Percentiles rank a stretch among this genome's conserved stretches.
These are phyloP conservation scores for Pythium angustatum DNA, from an alignment of 352 stramenopile species.

Conservation along the genomic window DNA sequence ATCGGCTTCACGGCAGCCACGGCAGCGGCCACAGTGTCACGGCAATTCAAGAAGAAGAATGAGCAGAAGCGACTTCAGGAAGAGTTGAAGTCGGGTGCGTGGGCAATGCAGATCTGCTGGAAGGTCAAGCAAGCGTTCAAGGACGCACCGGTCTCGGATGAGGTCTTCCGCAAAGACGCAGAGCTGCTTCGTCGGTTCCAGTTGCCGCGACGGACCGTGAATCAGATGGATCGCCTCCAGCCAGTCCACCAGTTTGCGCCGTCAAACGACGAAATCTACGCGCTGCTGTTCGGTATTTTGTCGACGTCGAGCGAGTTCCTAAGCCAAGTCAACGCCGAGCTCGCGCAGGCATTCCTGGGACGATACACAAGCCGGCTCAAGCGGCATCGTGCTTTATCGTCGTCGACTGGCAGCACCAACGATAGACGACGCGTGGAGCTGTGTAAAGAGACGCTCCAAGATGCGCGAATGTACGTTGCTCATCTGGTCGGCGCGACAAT, in stretches of 20 bases:
- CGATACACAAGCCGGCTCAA: constrained; percentile 9
- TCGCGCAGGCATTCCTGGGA: constrained; percentile 44
- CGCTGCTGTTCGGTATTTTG: constrained; percentile 59
- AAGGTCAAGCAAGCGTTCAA: constrained; percentile 54
- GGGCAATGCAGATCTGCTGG: constrained; percentile 76
- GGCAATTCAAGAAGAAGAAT: constrained; percentile 50
- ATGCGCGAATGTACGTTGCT: constrained; percentile 70
- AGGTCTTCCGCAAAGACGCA: constrained; percentile 54
- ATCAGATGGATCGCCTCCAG: not conserved
- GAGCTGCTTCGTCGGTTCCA: constrained; percentile 61
- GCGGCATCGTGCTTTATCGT: not conserved
- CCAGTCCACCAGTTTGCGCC: constrained; percentile 12
- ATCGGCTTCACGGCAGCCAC: constrained; percentile 62
- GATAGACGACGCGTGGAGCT: not conserved
- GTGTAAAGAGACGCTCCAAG: constrained; percentile 51
- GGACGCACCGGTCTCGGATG: constrained; percentile 41
- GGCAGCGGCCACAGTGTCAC: constrained; percentile 51
- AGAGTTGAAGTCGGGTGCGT: constrained; percentile 47
- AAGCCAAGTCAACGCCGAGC: constrained; percentile 61
- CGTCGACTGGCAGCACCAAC: constrained; percentile 11
- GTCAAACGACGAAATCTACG: constrained; percentile 46
- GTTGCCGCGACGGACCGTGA: constrained; percentile 3
- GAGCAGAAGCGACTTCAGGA: constrained; percentile 39
- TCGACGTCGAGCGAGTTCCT: constrained; percentile 54
- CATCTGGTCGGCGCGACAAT: constrained; percentile 58